These are phyloP conservation scores for Daedaleopsis nitida DNA, from an alignment of 768 basidiomycete genomes.

Conservation along the genomic window DNA sequence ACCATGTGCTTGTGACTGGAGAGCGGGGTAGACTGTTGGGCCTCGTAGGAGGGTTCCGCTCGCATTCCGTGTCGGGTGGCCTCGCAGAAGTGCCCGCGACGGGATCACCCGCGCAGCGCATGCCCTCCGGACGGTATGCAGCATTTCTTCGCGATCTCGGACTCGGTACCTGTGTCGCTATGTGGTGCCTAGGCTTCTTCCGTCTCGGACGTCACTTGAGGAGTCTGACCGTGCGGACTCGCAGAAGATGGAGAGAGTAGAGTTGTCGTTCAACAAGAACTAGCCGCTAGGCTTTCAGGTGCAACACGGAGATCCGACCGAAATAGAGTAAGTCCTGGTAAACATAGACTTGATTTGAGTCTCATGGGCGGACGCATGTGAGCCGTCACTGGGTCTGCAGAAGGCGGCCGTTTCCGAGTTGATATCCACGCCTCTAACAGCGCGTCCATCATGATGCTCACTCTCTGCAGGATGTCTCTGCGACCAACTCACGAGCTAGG, in stretches of 20 bases:
- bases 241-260: background rate
- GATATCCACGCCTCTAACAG: too few relatives aligned
- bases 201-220: too few relatives aligned
- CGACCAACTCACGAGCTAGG: too few relatives aligned
- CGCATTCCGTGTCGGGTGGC: constrained; percentile 15
- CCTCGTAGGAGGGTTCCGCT: constrained; percentile 11
- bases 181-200: background rate
- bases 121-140: constrained; percentile 16
- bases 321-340: background rate
- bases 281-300: background rate
- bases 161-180: background rate
- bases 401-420: too few relatives aligned
- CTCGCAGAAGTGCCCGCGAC: constrained; percentile 15
- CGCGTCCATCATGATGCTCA: too few relatives aligned
- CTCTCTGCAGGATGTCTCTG: too few relatives aligned
- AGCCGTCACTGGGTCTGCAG: too few relatives aligned
- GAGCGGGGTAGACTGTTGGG: constrained; percentile 1
- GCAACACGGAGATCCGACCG: background rate
- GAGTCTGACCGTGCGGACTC: background rate
- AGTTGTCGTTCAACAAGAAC: background rate
- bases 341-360: background rate
- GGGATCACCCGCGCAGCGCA: constrained; percentile 9
- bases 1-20: constrained; percentile 4
- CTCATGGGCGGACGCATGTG: too few relatives aligned
- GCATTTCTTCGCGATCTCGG: background rate